Conservation (phyloP, 2,329 filamentous ascomycete species). For the Chrysoporthe puriensis region DNA sequence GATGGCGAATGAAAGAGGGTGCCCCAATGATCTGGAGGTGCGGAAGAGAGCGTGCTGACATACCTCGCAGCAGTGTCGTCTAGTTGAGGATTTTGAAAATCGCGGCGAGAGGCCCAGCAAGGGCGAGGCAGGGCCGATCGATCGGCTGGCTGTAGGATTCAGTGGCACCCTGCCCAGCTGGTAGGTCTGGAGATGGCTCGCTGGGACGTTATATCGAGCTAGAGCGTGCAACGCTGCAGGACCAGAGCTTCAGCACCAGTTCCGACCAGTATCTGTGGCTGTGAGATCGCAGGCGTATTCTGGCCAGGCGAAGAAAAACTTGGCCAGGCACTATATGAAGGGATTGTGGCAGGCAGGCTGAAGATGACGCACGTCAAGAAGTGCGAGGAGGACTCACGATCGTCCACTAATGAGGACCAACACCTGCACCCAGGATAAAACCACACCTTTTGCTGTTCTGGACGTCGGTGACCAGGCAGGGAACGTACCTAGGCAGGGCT, state of each 20-base stretch:
- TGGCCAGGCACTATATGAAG: not conserved
- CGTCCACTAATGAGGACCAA: too few relatives aligned
- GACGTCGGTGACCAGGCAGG: too few relatives aligned
- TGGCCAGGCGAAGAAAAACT: not conserved
- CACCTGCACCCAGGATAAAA: too few relatives aligned
- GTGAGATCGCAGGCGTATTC: not conserved
- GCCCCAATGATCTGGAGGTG: not conserved
- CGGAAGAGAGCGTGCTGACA: slow-evolving; percentile 3
- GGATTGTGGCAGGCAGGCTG: not conserved
- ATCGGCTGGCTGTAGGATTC: not conserved
- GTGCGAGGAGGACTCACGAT: too few relatives aligned
- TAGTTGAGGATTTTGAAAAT: not conserved
- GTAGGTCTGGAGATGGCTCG: not conserved
- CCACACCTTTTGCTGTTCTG: too few relatives aligned
- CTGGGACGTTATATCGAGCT: not conserved
- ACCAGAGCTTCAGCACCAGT: not conserved
- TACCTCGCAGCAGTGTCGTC: slow-evolving; percentile 13
- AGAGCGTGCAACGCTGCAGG: not conserved
- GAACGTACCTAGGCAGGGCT: too few relatives aligned
- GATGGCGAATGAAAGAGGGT: not conserved
- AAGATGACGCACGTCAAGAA: not conserved
- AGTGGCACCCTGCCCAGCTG: not conserved
- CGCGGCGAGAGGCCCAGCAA: not conserved
- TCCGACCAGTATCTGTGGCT: not conserved
- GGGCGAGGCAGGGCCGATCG: not conserved